Percentiles rank a stretch among this genome's conserved stretches.
These are phyloP conservation scores for Entophlyctis helioformis DNA, from an alignment of 192 early-diverging fungal genomes.

Conservation along the genomic window DNA sequence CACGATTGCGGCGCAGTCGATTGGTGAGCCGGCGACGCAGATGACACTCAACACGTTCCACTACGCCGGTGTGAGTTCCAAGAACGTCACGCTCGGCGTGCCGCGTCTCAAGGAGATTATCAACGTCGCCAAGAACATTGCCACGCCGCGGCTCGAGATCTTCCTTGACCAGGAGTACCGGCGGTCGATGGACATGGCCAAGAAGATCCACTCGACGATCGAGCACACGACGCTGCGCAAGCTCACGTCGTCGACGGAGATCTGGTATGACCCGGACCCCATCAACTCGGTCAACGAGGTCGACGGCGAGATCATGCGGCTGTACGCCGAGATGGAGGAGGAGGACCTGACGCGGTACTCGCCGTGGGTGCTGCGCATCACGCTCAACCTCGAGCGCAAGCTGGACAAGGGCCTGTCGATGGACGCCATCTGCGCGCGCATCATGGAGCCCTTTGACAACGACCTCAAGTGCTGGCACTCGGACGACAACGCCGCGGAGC, in stretches of 20 bases:
- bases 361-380: constrained; percentile 47
- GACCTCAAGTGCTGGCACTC: constrained; percentile 70
- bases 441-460: constrained; percentile 62
- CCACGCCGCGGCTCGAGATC: constrained; percentile 78
- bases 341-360: constrained; percentile 40
- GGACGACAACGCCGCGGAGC: constrained; percentile 82
- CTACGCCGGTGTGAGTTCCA: constrained; percentile 93
- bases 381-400: constrained; percentile 55
- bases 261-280: constrained; percentile 92
- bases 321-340: constrained; percentile 73
- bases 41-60: constrained; percentile 99
- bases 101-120: constrained; percentile 99
- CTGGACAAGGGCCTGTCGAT: constrained; percentile 83
- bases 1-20: constrained; percentile 93
- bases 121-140: constrained; percentile 94
- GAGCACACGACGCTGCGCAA: constrained; percentile 86
- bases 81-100: constrained; percentile 95
- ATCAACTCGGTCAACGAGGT: constrained; percentile 64
- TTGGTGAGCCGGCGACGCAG: constrained; percentile 98
- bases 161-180: constrained; percentile 60
- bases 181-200: constrained; percentile 66
- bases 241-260: constrained; percentile 77
- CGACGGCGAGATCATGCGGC: constrained; percentile 80
- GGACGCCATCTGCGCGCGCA: constrained; percentile 66
- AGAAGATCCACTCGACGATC: constrained; percentile 73